A percentile compares a stretch with the other conserved stretches of the same genome.
These are phyloP conservation scores for Mucor sp. DNA, from an alignment of 371 early-diverging fungal species.

Conservation along the genomic window DNA sequence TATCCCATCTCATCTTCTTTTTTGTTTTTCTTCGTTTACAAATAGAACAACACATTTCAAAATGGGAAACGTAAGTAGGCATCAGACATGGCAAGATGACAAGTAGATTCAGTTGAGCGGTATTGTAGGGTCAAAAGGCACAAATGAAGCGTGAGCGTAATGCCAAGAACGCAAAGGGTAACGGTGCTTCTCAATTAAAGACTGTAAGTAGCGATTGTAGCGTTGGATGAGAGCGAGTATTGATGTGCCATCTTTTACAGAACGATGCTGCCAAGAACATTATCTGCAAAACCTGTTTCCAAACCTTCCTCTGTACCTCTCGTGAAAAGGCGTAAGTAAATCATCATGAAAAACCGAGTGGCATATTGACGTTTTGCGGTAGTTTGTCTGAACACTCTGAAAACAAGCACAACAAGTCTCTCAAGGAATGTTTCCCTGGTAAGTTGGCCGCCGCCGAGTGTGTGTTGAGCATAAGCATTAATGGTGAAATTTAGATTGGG, in stretches of 20 bases:
- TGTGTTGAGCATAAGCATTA: not conserved
- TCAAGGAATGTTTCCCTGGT: slow-evolving; percentile 84
- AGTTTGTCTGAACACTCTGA: slow-evolving; percentile 74
- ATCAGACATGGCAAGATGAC: not conserved
- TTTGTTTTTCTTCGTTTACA: not conserved
- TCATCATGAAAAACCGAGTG: not conserved
- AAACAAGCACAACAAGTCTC: slow-evolving; percentile 81
- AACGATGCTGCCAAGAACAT: slow-evolving; percentile 83
- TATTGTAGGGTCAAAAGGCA: slow-evolving; percentile 72
- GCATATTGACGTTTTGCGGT: not conserved
- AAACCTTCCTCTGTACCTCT: slow-evolving; percentile 85
- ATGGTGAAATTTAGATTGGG: slow-evolving; percentile 9
- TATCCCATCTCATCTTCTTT: not conserved
- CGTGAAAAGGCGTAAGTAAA: slow-evolving; percentile 70
- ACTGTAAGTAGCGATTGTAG: slow-evolving; percentile 46
- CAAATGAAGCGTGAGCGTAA: slow-evolving; percentile 77
- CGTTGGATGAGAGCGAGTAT: not conserved
- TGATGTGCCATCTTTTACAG: slow-evolving; percentile 31
- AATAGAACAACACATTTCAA: not conserved
- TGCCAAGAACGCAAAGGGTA: slow-evolving; percentile 58
- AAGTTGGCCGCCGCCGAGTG: slow-evolving; percentile 16
- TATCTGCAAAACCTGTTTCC: slow-evolving; percentile 75
- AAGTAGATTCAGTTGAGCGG: not conserved
- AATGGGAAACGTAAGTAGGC: slow-evolving; percentile 15
- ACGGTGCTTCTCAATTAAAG: slow-evolving; percentile 73